Evolutionary conservation across 2,329 filamentous ascomycete genomes (phyloP), one percentile per base, ranked within the genome.

Genomic region (Arachnopeziza araneosa): DNA sequence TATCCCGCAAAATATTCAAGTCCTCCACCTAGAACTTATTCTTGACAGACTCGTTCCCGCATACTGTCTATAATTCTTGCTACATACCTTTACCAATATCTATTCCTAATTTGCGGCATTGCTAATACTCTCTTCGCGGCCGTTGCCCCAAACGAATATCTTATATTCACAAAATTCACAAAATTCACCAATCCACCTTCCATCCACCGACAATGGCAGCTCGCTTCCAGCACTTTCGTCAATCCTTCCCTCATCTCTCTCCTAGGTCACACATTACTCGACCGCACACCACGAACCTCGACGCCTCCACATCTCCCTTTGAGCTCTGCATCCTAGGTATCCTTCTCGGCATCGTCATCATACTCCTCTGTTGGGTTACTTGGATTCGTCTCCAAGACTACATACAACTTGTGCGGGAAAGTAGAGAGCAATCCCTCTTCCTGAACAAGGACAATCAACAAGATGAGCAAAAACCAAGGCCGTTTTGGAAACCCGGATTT

Each of bases 311-410:
- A 24, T 60, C 64, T 10, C 60, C 63, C n/a, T n/a, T 57, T 36
- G 63, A 65, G 14, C 55, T 5, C 24, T 66, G 54, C 56, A 64
- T 2, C 24, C 26, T 30, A 4, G 26, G 26, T 30, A 30, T 30
- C 60, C 10, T n/a, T 58, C 50, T 60, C 10, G 50, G 36, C 10
- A 44, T 60, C 12, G 52, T 63, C 5, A 23, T 64, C 30, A 57
- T 56, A 3, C 24, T 66, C 19, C 56, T 65, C 24, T 55, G 49
- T 24, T 61, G 59, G 60, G 49, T 64, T 19, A 50, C 26, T 19
- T 64, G 58, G 60, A 61, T 30, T 30, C 26, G 57, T 54, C 19
- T 64, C 55, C 51, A 52, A 17, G 57, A 60, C 50, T 54, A 54
- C 24, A 32, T 63, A 30, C 48, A 50, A 10, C 52, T 61, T 48